Conservation (phyloP, 306 rosid genomes). For the Carpinus fangiana region DNA sequence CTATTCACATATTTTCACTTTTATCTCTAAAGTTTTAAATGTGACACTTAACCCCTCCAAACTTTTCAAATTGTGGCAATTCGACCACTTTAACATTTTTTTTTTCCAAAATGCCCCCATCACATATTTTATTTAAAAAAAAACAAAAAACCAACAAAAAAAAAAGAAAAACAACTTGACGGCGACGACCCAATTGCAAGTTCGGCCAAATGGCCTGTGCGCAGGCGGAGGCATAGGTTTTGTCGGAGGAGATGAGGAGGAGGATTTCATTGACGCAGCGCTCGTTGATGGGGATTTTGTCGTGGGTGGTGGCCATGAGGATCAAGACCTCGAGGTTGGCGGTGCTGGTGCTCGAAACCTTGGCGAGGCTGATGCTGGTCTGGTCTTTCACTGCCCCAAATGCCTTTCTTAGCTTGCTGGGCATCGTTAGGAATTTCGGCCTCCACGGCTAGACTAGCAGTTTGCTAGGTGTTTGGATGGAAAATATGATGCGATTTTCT, state of each 20-base stretch:
- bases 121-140: no score
- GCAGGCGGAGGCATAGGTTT: constrained; percentile 57
- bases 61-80: no score
- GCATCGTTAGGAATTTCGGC: constrained; percentile 42
- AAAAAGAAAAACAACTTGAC: no score
- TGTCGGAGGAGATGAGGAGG: constrained; percentile 46
- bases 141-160: no score
- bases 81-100: no score
- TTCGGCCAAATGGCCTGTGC: constrained; percentile 65
- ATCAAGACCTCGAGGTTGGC: constrained; percentile 64
- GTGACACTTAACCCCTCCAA: no score
- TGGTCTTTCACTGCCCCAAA: constrained; percentile 93
- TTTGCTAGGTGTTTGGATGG: no score
- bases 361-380: constrained; percentile 88
- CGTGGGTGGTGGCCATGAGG: constrained; percentile 80
- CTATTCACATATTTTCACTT: no score
- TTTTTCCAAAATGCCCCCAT: no score
- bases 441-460: neutral
- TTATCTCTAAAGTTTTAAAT: no score
- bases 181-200: constrained; percentile 76
- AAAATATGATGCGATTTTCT: no score
- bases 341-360: constrained; percentile 53
- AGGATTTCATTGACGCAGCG: constrained; percentile 67
- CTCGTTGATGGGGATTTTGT: constrained; percentile 59
- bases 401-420: constrained; percentile 84